These are phyloP conservation scores for Cordyceps fumosorosea DNA, from an alignment of 2,329 filamentous ascomycete genomes.

Conservation along the genomic window DNA sequence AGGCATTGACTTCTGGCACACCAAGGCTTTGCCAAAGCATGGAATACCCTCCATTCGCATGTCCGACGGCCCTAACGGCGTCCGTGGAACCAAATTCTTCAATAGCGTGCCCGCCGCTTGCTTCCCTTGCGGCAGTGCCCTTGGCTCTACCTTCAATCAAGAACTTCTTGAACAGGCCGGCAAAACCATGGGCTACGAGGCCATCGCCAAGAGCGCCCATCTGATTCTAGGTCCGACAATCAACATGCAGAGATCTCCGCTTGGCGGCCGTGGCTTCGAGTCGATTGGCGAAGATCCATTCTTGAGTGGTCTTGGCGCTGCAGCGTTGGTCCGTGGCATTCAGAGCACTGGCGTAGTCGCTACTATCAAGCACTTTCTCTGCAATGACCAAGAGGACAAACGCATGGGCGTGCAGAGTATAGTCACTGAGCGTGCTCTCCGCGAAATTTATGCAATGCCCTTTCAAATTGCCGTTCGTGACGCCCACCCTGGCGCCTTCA, in stretches of 20 bases:
- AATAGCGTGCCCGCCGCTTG: slow-evolving; percentile 55
- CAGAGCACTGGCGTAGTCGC: slow-evolving; percentile 50
- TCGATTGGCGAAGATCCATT: slow-evolving; percentile 53
- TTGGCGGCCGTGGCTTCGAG: slow-evolving; percentile 55
- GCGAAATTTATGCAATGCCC: slow-evolving; percentile 52
- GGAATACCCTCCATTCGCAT: slow-evolving; percentile 59
- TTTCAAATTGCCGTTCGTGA: slow-evolving; percentile 52
- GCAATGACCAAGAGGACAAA: slow-evolving; percentile 55
- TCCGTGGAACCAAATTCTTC: slow-evolving; percentile 63
- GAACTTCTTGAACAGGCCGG: slow-evolving; percentile 46
- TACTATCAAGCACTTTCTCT: slow-evolving; percentile 55
- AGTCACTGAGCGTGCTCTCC: slow-evolving; percentile 48
- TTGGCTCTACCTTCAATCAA: slow-evolving; percentile 53
- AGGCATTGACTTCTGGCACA: slow-evolving; percentile 66
- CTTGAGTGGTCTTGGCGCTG: slow-evolving; percentile 47
- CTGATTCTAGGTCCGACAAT: slow-evolving; percentile 56
- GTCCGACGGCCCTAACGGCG: slow-evolving; percentile 64
- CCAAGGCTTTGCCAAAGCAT: slow-evolving; percentile 51
- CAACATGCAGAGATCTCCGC: slow-evolving; percentile 55
- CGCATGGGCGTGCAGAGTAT: slow-evolving; percentile 49
- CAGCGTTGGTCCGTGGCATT: slow-evolving; percentile 47
- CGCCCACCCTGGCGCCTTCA: slow-evolving; percentile 45
- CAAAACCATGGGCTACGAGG: slow-evolving; percentile 45
- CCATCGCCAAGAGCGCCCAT: slow-evolving; percentile 51
- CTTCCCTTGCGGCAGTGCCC: slow-evolving; percentile 51